phyloP scores from a whole-genome alignment of 2,329 filamentous ascomycete species.

The Alternaria dauci region DNA sequence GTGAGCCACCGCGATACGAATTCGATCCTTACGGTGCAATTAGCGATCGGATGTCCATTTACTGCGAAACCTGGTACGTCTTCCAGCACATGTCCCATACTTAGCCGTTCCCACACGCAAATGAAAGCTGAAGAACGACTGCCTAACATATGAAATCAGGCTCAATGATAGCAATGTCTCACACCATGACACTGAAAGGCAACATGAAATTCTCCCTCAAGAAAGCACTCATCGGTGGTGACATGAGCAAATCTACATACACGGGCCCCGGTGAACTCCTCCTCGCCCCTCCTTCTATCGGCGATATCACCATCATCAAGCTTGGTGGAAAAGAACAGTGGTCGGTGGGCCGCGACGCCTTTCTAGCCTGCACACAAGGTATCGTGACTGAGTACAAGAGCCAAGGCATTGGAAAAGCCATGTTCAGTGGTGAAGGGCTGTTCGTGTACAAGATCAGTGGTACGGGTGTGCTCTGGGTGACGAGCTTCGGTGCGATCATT shows the following conservation, averaged over 20 bases:
- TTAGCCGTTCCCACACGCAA: neutral
- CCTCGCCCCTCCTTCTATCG: conserved; percentile 79
- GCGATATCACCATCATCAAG: conserved; percentile 84
- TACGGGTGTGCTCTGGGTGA: conserved; percentile 83
- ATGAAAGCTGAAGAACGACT: neutral
- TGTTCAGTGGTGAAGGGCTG: conserved; percentile 92
- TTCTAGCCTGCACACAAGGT: conserved; percentile 85
- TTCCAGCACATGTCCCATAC: neutral
- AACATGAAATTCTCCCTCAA: conserved; percentile 86
- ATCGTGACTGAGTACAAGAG: conserved; percentile 86
- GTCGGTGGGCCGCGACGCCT: conserved; percentile 87
- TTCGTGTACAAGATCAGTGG: conserved; percentile 90
- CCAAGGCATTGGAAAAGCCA: conserved; percentile 85
- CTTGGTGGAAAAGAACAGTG: conserved; percentile 77
- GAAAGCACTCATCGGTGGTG: conserved; percentile 84
- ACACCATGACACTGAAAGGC: conserved; percentile 84
- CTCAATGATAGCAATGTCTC: conserved; percentile 94
- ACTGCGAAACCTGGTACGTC: conserved; percentile 74
- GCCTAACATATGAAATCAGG: conserved; percentile 57
- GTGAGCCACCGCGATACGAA: conserved; percentile 94
- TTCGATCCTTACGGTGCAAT: conserved; percentile 84
- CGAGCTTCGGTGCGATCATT: conserved; percentile 94
- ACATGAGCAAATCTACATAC: conserved; percentile 79
- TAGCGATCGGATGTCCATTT: conserved; percentile 88
- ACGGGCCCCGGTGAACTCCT: conserved; percentile 92